A percentile compares a stretch with the other conserved stretches of the same genome.
Evolutionary conservation across 1,284 basidiomycete genomes (phyloP).

Genomic region (Bjerkandera adusta): DNA sequence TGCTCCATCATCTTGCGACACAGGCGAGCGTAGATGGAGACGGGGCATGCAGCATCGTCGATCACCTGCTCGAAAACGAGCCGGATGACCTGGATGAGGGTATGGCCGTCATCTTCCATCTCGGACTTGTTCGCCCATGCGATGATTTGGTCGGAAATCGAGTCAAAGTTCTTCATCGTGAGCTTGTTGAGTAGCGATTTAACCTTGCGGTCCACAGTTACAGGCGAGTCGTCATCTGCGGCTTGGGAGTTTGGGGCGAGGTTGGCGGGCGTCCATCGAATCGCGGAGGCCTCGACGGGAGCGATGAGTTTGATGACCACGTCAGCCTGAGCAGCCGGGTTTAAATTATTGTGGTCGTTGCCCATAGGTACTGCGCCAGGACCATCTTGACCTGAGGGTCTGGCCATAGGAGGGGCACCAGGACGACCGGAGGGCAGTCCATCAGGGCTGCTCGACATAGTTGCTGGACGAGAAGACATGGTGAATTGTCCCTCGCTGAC

Average conservation of each 20-base stretch:
- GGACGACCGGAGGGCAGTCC: conserved; percentile 49
- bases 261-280: conserved; percentile 73
- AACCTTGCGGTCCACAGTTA: conserved; percentile 91
- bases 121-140: conserved; percentile 93
- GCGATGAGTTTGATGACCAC: conserved; percentile 59
- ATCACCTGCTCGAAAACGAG: conserved; percentile 94
- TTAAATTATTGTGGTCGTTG: conserved; percentile 48
- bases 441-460: conserved; percentile 36
- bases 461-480: conserved; percentile 38
- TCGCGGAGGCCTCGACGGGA: conserved; percentile 76
- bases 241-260: conserved; percentile 35
- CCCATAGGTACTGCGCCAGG: conserved; percentile 45
- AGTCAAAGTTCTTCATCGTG: conserved; percentile 95
- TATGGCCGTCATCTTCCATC: conserved; percentile 90
- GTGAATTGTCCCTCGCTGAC: conserved; percentile 77
- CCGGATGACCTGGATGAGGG: conserved; percentile 92
- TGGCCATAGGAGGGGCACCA: conserved; percentile 55
- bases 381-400: conserved; percentile 76
- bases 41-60: conserved; percentile 90
- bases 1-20: conserved; percentile 78
- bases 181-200: conserved; percentile 94
- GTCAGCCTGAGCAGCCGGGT: conserved; percentile 19
- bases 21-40: conserved; percentile 95
- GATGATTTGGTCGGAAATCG: conserved; percentile 56
- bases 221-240: conserved; percentile 67